These are phyloP conservation scores for Solanum phureja DNA, from an alignment of 257 asterid genomes.

Conservation along the genomic window DNA sequence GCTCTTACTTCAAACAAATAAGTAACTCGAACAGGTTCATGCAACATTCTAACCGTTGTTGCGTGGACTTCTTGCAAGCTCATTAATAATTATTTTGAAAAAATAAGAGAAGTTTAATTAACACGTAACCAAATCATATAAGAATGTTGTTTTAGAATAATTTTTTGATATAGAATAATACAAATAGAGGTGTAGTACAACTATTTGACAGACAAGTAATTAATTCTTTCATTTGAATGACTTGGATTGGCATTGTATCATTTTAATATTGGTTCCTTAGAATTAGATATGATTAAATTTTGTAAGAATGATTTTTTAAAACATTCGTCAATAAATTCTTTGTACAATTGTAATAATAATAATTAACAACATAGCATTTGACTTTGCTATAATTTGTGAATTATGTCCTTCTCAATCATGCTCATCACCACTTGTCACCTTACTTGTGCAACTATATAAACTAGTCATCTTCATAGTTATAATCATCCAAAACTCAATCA, in stretches of 20 bases:
- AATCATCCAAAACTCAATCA: not conserved
- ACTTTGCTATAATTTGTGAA: constrained; percentile 14
- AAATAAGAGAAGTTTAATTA: not conserved
- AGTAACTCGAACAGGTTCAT: not conserved
- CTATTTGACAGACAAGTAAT: not conserved
- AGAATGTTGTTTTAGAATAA: not conserved
- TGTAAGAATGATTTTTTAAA: not conserved
- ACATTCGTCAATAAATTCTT: not conserved
- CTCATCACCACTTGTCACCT: constrained; percentile 12
- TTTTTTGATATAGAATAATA: not conserved
- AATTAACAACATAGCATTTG: constrained; percentile 1
- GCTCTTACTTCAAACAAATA: not conserved
- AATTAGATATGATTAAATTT: not conserved
- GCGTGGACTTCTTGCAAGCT: not conserved
- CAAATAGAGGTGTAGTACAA: not conserved
- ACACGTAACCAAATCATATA: not conserved
- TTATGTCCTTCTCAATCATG: constrained; percentile 10
- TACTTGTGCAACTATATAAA: constrained; percentile 15
- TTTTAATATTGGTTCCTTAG: not conserved
- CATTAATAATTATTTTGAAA: not conserved
- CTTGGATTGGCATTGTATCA: not conserved
- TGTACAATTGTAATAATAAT: not conserved
- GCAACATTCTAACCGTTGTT: not conserved
- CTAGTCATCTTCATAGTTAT: not conserved
- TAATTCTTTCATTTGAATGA: not conserved